Base-by-base conservation (phyloP, 768 basidiomycete genomes). In the Kwoniella mangroviensis region DNA sequence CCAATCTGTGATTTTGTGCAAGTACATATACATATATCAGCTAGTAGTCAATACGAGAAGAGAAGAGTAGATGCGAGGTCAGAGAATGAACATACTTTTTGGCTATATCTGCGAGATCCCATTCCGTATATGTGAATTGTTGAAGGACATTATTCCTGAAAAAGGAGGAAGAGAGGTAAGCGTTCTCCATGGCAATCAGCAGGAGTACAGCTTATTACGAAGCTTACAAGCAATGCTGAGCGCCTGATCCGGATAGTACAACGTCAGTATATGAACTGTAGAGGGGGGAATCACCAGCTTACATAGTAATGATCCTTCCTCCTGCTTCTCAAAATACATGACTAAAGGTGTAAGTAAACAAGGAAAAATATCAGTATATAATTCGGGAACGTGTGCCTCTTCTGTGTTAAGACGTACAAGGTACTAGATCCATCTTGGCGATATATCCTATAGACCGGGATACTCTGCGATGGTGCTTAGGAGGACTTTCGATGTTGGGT, bases 101-200 rank as follows among this genome's bases (percentile, higher is more conserved):
- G 6, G 82, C 82, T 26, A 83, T 76, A n/a, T 81, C 82, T 19
- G 82, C 82, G 0, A 83, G 65, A 65, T 83, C 82, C 42, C 79
- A 75, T 59, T 81, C 80, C 41, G 73, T 71, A 63, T 81, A 83
- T 2, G 78, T 79, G 61, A 67, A 63, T 68, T 77, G 77, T 72
- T 83, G 82, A 4, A 83, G 76, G 6, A 83, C 63, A 57, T 80
- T 81, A 63, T 83, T 83, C 40, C 76, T 77, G 51, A 56, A 17
- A 42, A 26, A 26, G 41, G 22, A 51, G 28, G 43, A 51, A 34
- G 34, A 34, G 1, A 34, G 43, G 42, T 22, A 6, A 54, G 51
- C 34, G 6, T 34, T 6, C 1, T 34, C 34, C 34, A 4, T 34
- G 6, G 34, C 3, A 6, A 4, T 7, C 34, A 34, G 34, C 24